phyloP scores from a whole-genome alignment of 2,329 filamentous ascomycete genomes.

The Diplodia scrobiculata region DNA sequence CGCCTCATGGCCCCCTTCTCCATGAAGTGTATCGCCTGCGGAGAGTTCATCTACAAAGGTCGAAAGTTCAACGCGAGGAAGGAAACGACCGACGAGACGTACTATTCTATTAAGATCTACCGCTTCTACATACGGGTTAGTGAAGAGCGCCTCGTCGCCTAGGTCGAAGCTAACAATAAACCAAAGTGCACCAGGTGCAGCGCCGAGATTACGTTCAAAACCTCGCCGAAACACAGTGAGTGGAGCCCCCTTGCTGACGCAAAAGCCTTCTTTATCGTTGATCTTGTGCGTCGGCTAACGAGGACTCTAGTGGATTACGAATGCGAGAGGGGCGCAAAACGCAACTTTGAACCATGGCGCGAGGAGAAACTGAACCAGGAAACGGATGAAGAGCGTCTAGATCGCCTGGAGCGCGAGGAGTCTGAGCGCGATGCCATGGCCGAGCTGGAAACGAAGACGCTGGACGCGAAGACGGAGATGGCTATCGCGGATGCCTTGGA shows the following conservation, averaged over 20 bases:
- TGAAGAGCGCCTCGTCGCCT: too few species aligned
- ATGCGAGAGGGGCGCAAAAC: constrained; percentile 77
- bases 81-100: constrained; percentile 86
- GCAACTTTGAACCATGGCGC: constrained; percentile 93
- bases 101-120: constrained; percentile 83
- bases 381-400: constrained; percentile 82
- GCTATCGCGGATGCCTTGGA: constrained; percentile 93
- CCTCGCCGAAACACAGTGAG: constrained; percentile 76
- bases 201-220: constrained; percentile 87
- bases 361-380: constrained; percentile 68
- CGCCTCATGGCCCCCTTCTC: constrained; percentile 87
- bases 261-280: too few species aligned
- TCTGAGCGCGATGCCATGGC: constrained; percentile 90
- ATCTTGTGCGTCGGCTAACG: not conserved
- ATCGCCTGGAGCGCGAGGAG: constrained; percentile 77
- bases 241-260: not conserved
- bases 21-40: constrained; percentile 70
- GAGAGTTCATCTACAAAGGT: constrained; percentile 80
- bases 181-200: constrained; percentile 78
- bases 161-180: too few species aligned
- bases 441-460: constrained; percentile 88
- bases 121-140: constrained; percentile 68
- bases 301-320: constrained; percentile 69
- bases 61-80: constrained; percentile 96
- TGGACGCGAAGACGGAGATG: constrained; percentile 94